Base-by-base conservation (phyloP, 2,329 filamentous ascomycete species). In the Fusarium sp. region DNA sequence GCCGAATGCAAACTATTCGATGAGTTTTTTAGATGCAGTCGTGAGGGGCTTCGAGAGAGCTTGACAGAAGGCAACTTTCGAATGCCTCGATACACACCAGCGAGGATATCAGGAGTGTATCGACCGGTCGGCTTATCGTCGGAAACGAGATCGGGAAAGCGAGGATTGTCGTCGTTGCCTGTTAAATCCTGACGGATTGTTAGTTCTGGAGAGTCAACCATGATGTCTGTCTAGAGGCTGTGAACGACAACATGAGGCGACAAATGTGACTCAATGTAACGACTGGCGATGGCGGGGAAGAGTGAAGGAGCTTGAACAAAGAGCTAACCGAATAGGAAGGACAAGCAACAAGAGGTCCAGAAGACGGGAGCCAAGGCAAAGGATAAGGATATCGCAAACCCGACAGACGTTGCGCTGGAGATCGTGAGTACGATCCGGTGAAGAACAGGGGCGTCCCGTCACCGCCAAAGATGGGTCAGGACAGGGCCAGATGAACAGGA, bases 81-180 rank as follows among this genome's bases (percentile, higher is more conserved):
- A 66, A 86, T 78, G 65, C 83, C 83, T 67, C 84, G 83, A 72
- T 85, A 85, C 68, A 85, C 83, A 68, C 83, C 83, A 45, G 83
- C 82, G 54, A 87, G 72, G 60, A 85, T 76, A 54, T 86, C 83
- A 63, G 83, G 80, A 22, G 82, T 70, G 71, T 74, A 75, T 49
- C 67, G 78, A 60, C 70, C 76, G 65, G 72, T 71, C 69, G 73
- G 64, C 52, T 75, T 77, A 32, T 81, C 77, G 68, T 85, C 83
- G 68, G 77, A 74, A 57, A 83, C 80, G 60, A 80, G 79, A 62
- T 85, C 83, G 70, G 82, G 81, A 67, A 80, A 79, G 56, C 77
- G 79, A 56, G 79, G 79, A 67, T 75, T 68, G 66, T 80, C 77
- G 66, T 73, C 68, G 35, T 59, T 62, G 44, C 65, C 57, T 47